Percentiles rank a stretch among this genome's conserved stretches.
phyloP scores from a whole-genome alignment of 805 yeast species.

The Nakazawaea holstii region DNA sequence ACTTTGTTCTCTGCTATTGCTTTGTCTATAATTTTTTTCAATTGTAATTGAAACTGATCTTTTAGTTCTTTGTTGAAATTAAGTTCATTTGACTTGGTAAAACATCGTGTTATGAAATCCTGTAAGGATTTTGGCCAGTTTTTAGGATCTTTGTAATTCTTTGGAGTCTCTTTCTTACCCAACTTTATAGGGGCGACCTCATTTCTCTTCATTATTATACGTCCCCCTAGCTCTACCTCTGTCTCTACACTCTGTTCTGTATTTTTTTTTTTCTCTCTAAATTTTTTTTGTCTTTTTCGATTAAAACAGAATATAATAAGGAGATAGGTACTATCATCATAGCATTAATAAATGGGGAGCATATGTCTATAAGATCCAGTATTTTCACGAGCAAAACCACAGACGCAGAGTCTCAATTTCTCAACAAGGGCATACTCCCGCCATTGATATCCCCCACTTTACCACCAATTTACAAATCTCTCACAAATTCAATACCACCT shows the following conservation, averaged over 20 bases:
- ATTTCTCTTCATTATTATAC: slow-evolving; percentile 12
- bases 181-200: slow-evolving; percentile 17
- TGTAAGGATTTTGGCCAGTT: slow-evolving; percentile 55
- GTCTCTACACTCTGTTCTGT: neutral
- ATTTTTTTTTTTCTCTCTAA: neutral
- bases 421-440: slow-evolving; percentile 5
- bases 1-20: slow-evolving; percentile 41
- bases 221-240: slow-evolving; percentile 11
- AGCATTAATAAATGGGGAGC: neutral
- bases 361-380: slow-evolving; percentile 10
- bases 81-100: slow-evolving; percentile 32
- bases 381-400: slow-evolving; percentile 1
- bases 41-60: slow-evolving; percentile 39
- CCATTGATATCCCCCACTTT: slow-evolving; percentile 9
- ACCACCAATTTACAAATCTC: slow-evolving; percentile 1
- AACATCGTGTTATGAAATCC: slow-evolving; percentile 43
- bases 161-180: slow-evolving; percentile 13
- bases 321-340: neutral
- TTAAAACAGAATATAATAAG: too few relatives aligned
- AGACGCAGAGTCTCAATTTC: slow-evolving; percentile 1
- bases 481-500: neutral
- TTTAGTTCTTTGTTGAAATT: slow-evolving; percentile 26
- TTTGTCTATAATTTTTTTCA: slow-evolving; percentile 41
- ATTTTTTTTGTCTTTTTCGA: too few relatives aligned
- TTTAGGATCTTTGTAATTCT: slow-evolving; percentile 22